phyloP scores from a whole-genome alignment of 164 flowering plant genomes.

The Vitis amurensis region DNA sequence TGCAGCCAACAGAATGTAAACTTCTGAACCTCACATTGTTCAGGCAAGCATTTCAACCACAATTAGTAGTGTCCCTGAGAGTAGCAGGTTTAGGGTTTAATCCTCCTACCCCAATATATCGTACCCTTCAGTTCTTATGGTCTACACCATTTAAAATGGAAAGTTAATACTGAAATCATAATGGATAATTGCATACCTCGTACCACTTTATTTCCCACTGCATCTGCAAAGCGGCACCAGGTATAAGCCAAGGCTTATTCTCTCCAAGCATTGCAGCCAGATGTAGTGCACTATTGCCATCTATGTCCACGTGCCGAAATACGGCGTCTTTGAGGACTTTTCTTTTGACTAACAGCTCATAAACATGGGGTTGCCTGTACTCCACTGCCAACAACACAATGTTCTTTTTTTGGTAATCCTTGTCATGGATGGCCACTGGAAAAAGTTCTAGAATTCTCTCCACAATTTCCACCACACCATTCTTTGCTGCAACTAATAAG shows the following conservation, averaged over 20 bases:
- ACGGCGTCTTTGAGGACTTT: background rate
- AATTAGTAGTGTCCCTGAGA: too few species aligned
- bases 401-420: background rate
- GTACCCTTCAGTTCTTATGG: too few species aligned
- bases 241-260: background rate
- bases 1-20: too few species aligned
- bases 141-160: too few species aligned
- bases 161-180: too few species aligned
- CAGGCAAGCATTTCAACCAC: too few species aligned
- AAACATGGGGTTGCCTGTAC: slow-evolving; percentile 3
- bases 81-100: too few species aligned
- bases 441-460: too few species aligned
- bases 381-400: slow-evolving; percentile 1
- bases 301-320: background rate
- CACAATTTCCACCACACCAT: too few species aligned
- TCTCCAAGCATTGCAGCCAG: background rate
- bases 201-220: background rate
- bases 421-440: slow-evolving; percentile 4
- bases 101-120: too few species aligned
- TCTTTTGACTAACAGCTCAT: background rate
- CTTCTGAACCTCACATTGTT: too few species aligned
- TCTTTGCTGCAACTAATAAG: background rate
- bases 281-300: slow-evolving; percentile 5
- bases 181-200: background rate
- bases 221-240: background rate